Conservation (phyloP, 129 eudicot genomes). For the Ambrosia trifida region DNA sequence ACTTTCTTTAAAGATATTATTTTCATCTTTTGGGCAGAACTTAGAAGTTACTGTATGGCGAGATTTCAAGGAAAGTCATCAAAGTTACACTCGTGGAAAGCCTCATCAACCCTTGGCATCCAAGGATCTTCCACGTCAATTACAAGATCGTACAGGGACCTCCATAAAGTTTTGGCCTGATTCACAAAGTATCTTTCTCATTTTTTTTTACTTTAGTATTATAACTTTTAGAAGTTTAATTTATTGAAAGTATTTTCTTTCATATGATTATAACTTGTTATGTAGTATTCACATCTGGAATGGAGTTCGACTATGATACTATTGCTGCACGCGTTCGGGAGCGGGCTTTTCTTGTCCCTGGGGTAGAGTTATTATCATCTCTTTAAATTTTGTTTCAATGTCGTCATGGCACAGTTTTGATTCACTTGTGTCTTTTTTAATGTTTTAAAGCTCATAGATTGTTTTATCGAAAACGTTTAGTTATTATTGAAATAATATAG, state of each 20-base stretch:
- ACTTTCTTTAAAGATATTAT: no score
- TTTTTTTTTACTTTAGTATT: background rate
- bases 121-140: slow-evolving; percentile 56
- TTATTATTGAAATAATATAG: no score
- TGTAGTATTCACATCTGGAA: slow-evolving; percentile 89
- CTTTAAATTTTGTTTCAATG: slow-evolving; percentile 14
- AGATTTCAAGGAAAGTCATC: slow-evolving; percentile 73
- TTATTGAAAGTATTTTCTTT: slow-evolving; percentile 12
- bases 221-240: background rate
- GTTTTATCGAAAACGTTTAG: no score
- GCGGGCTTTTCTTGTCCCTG: slow-evolving; percentile 91
- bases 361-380: slow-evolving; percentile 47
- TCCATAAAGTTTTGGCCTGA: slow-evolving; percentile 85
- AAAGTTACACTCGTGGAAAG: slow-evolving; percentile 88
- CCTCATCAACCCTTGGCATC: slow-evolving; percentile 56
- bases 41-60: slow-evolving; percentile 96
- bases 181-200: slow-evolving; percentile 46
- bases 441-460: background rate
- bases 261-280: slow-evolving; percentile 18
- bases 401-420: slow-evolving; percentile 14
- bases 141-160: slow-evolving; percentile 62
- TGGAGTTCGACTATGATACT: slow-evolving; percentile 78
- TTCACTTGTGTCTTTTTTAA: background rate
- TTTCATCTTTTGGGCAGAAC: slow-evolving; percentile 47
- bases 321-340: slow-evolving; percentile 93